Base-by-base conservation (phyloP, 1,284 basidiomycete species). In the Wallemia mellicola region DNA sequence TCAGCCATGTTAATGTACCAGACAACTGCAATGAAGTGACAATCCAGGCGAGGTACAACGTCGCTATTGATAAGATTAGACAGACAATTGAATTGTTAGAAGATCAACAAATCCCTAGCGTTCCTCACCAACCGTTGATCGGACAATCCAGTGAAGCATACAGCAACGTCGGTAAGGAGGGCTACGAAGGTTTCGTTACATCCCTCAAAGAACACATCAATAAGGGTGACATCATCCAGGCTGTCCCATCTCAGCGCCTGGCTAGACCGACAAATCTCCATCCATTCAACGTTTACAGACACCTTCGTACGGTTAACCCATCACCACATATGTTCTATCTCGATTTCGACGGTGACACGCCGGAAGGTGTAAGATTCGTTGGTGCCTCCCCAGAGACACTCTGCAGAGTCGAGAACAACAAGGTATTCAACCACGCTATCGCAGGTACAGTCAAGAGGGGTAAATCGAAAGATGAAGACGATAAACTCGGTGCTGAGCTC, bases 241-340 rank as follows among this genome's bases (percentile, higher is more conserved):
- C 94, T 1, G 94, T 99, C 7, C 94, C 94, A 1, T 89, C 86
- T 19, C 94, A 98, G 69, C 77, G 92, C 19, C 74, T 98, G 33
- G 74, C 82, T 19, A 78, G 87, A 38, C 82, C 82, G 59, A 98
- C 94, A 0, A 71, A 77, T 24, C 73, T 99, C 27, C 89, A 98
- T 70, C 91, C 94, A 0, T 99, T 99, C 76, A 99, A 98, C 73
- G 87, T 83, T 15, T 95, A 91, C 70, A 77, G 94, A 25, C 84
- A 88, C 61, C 75, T 99, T 56, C 80, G 94, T 58, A 82, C 91
- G 65, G 78, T 96, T 62, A 99, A 99, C 68, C 94, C 94, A 0
- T 91, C 86, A 60, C 94, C 94, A 2, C 98, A 99, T 72, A 98
- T 95, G 92, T 99, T 94, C 72, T 99, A 92, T 70, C 71, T 99